Evolutionary conservation across 495 filamentous ascomycete genomes (phyloP), one percentile per base, ranked within the genome.

Genomic region (Acidiella bohemica): DNA sequence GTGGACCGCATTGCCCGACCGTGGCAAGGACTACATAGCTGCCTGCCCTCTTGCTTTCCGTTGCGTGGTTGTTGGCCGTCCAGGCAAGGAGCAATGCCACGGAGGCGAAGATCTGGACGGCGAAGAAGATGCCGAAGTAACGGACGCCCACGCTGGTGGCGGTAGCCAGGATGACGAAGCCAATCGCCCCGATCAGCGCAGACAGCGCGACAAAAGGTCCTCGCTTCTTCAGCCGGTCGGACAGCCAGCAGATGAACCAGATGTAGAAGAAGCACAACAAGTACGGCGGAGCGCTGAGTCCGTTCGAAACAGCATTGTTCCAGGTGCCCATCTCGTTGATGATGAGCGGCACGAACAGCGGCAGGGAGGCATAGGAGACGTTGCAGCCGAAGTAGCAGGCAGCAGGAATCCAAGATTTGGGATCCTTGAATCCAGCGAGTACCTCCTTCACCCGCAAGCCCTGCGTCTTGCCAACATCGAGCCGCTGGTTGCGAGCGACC

Each of bases 211-310:
- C 73, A 46, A 75, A 73, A 22, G 75, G 42, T 13, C 81, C 81
- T 35, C 85, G 76, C 53, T 85, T 78, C 30, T 75, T 73, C 9
- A 72, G 68, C 13, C 68, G 71, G 59, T 92, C 85, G 11, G 83
- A 81, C 28, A 86, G 53, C 60, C 66, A 87, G 2, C 80, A 79
- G 2, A 75, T 75, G 19, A 57, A 46, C 44, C 88, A 67, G 29
- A 76, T 80, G 18, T 78, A 55, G 14, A 84, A 47, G 48, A 90
- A 87, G 0, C 81, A 73, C 13, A 81, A 60, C 45, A 93, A 77
- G 61, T 82, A 92, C 0, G 83, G 82, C 2, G 84, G 84, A 0
- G 82, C 80, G 10, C 78, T 81, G 21, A 92, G 75, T 0, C 81
- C 84, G 56, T 93, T 85, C 2, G 84, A 73, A 41, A 80, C 66